These are phyloP conservation scores for Solanum aculeatissimum DNA, from an alignment of 305 asterid genomes.

Conservation along the genomic window DNA sequence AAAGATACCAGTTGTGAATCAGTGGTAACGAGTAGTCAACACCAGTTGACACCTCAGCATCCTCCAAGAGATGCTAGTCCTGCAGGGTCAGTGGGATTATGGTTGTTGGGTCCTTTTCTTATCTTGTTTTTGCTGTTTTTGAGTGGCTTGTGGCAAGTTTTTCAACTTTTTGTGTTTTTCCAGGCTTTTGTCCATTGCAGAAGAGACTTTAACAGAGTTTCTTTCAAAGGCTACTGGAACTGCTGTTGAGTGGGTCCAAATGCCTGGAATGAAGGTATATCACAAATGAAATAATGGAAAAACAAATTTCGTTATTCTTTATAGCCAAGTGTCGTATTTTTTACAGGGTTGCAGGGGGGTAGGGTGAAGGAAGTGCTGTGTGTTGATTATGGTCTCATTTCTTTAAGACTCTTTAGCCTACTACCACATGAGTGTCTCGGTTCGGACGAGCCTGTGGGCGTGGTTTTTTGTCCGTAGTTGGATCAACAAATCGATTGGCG, in stretches of 20 bases:
- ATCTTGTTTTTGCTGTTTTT: slow-evolving; percentile 38
- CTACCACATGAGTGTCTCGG: neutral
- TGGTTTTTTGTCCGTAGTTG: too few species aligned
- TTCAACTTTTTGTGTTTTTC: slow-evolving; percentile 29
- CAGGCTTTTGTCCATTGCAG: slow-evolving; percentile 99
- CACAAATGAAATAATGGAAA: neutral
- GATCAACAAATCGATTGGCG: too few species aligned
- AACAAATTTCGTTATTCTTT: neutral
- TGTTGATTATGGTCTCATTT: neutral
- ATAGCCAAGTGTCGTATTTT: neutral
- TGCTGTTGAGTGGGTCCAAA: slow-evolving; percentile 98
- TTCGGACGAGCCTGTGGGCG: too few species aligned
- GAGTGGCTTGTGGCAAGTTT: slow-evolving; percentile 32
- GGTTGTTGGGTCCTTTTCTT: slow-evolving; percentile 57
- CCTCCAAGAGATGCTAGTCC: slow-evolving; percentile 99
- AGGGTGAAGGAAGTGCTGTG: neutral
- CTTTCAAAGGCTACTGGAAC: slow-evolving; percentile 96
- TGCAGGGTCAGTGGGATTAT: slow-evolving; percentile 80
- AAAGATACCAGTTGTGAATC: slow-evolving; percentile 96
- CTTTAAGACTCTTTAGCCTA: neutral
- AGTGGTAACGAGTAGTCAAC: slow-evolving; percentile 92
- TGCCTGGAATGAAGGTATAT: slow-evolving; percentile 99
- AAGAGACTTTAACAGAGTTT: slow-evolving; percentile 85
- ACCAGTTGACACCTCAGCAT: slow-evolving; percentile 74
- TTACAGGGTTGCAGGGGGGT: neutral